These are phyloP conservation scores for Epichloe sibirici DNA, from an alignment of 2,329 filamentous ascomycete species.

Conservation along the genomic window DNA sequence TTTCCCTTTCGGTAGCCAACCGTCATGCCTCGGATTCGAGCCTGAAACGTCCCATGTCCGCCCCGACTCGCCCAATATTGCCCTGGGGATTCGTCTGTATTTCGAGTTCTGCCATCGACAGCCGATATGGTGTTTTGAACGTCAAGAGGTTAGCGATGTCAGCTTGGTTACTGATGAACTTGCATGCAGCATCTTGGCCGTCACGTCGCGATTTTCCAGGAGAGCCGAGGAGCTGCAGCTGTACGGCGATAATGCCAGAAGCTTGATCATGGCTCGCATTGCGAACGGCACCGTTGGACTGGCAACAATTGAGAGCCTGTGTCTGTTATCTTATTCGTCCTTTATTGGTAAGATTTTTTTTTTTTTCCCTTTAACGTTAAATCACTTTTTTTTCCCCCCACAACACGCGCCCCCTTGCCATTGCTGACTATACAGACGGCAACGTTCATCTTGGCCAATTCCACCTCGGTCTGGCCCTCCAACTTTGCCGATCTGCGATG, in stretches of 20 bases:
- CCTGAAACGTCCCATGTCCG: constrained; percentile 16
- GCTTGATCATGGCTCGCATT: constrained; percentile 34
- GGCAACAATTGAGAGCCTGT: constrained; percentile 37
- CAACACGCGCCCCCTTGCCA: background rate
- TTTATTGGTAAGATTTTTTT: constrained; percentile 29
- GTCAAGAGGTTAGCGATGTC: constrained; percentile 26
- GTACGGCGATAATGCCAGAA: constrained; percentile 28
- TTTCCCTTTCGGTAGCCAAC: constrained; percentile 9
- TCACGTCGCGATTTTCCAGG: constrained; percentile 27
- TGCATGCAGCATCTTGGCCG: constrained; percentile 27
- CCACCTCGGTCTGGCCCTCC: constrained; percentile 35
- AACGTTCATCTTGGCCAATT: constrained; percentile 36
- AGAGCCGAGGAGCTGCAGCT: constrained; percentile 20
- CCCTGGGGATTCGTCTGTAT: constrained; percentile 24
- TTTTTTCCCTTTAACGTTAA: background rate
- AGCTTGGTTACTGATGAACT: constrained; percentile 26
- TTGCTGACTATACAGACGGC: constrained; percentile 25
- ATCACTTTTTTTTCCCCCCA: background rate
- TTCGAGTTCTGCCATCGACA: constrained; percentile 32
- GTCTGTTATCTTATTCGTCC: constrained; percentile 35
- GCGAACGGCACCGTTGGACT: constrained; percentile 37
- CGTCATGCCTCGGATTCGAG: constrained; percentile 16
- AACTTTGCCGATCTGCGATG: constrained; percentile 38
- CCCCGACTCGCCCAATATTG: constrained; percentile 21
- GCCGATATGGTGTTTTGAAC: constrained; percentile 33